These are phyloP conservation scores for Triticum urartu DNA, from an alignment of 176 grass and related monocot species.

Conservation along the genomic window DNA sequence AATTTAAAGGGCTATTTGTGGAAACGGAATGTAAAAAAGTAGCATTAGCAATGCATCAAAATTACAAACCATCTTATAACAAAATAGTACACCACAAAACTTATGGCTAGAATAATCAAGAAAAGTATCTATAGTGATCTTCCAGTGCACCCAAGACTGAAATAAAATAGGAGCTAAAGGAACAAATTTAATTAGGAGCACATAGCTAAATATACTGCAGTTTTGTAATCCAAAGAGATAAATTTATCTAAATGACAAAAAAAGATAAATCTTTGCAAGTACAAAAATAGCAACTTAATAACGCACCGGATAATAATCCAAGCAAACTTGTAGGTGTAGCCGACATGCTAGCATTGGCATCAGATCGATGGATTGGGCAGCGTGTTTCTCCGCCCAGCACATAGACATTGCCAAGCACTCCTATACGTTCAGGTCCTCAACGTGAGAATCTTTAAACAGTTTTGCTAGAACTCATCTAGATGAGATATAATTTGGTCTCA, in stretches of 20 bases:
- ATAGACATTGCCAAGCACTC: too few species aligned
- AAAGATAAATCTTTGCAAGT: neutral
- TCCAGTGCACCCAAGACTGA: too few species aligned
- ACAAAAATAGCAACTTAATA: neutral
- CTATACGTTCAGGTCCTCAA: too few species aligned
- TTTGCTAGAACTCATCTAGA: too few species aligned
- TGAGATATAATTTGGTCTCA: too few species aligned
- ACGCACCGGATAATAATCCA: neutral
- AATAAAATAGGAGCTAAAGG: too few species aligned
- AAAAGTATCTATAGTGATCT: too few species aligned
- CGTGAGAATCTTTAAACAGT: too few species aligned
- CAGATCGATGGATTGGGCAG: too few species aligned
- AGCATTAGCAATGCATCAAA: neutral
- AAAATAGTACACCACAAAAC: neutral
- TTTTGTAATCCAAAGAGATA: neutral
- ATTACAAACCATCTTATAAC: neutral
- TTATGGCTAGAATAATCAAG: neutral
- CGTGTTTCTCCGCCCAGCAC: too few species aligned
- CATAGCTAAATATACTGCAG: neutral
- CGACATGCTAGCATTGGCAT: too few species aligned
- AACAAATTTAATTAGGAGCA: neutral
- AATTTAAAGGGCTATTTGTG: neutral
- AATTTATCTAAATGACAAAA: neutral
- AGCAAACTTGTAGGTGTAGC: neutral
- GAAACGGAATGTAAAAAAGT: neutral